phyloP scores from a whole-genome alignment of 2,329 filamentous ascomycete genomes.

The Aspergillus neotritici region DNA sequence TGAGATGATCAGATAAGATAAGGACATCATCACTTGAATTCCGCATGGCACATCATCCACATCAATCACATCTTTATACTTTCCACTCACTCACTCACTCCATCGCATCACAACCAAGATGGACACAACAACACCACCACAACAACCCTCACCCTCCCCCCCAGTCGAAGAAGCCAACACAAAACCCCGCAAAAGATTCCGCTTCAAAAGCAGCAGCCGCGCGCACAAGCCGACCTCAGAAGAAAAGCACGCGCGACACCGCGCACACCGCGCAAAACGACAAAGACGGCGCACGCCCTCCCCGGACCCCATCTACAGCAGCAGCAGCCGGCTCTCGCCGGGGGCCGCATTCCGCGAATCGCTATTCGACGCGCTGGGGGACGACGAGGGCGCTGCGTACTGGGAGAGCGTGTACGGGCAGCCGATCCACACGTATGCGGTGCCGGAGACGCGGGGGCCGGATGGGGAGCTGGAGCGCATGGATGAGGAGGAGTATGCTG shows the following conservation, averaged over 20 bases:
- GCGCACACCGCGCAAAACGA: too few relatives aligned
- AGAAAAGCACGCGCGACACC: too few relatives aligned
- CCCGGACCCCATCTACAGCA: too few relatives aligned
- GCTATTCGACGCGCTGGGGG: constrained; percentile 92
- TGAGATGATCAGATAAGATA: constrained; percentile 8
- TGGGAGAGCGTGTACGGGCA: constrained; percentile 98
- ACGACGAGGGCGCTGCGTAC: constrained; percentile 91
- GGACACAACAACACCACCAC: neutral
- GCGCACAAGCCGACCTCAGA: too few relatives aligned
- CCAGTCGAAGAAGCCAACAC: constrained; percentile 11
- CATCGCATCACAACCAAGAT: neutral
- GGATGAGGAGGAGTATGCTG: constrained; percentile 87
- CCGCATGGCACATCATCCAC: too few relatives aligned
- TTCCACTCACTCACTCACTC: neutral
- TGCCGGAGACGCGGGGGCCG: constrained; percentile 45
- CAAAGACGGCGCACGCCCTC: too few relatives aligned
- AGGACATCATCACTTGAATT: neutral
- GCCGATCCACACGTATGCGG: constrained; percentile 75
- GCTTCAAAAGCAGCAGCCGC: constrained; percentile 19
- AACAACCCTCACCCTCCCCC: neutral
- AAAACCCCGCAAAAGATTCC: constrained; percentile 23
- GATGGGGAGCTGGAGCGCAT: constrained; percentile 67
- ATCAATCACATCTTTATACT: neutral
- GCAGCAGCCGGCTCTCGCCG: constrained; percentile 47
- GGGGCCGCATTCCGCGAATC: constrained; percentile 83